Conservation (phyloP, 2,329 filamentous ascomycete species). For the Verticillium tricorpus region DNA sequence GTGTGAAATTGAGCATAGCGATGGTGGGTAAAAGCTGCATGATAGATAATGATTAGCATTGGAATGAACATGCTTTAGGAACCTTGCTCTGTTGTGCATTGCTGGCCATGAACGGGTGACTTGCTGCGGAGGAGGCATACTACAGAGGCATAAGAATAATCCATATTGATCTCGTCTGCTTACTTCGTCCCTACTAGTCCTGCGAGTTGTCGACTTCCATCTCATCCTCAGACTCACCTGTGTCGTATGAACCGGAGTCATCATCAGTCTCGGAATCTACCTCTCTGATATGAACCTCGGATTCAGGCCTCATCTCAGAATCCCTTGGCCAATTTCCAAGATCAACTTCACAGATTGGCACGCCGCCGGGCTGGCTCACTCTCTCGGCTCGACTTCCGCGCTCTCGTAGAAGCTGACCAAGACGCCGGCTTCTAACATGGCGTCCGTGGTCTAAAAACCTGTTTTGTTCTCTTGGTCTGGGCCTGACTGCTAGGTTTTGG, state of each 20-base stretch:
- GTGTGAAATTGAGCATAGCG: neutral
- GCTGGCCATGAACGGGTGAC: too few species aligned
- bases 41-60: neutral
- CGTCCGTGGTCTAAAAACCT: neutral
- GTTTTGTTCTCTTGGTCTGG: neutral
- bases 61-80: neutral
- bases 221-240: too few species aligned
- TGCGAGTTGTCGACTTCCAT: too few species aligned
- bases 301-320: neutral
- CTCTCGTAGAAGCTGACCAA: neutral
- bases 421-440: neutral
- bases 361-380: neutral
- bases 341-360: neutral
- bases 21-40: neutral
- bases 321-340: neutral
- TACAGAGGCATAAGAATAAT: too few species aligned
- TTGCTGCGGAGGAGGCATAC: too few species aligned
- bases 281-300: neutral
- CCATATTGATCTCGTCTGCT: too few species aligned
- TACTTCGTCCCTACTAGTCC: too few species aligned
- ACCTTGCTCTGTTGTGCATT: too few species aligned
- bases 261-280: neutral
- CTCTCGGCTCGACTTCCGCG: neutral
- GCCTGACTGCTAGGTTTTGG: neutral
- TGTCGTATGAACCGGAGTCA: neutral